Evolutionary conservation across 768 basidiomycete genomes (phyloP).

Genomic region (Collybia sp.): DNA sequence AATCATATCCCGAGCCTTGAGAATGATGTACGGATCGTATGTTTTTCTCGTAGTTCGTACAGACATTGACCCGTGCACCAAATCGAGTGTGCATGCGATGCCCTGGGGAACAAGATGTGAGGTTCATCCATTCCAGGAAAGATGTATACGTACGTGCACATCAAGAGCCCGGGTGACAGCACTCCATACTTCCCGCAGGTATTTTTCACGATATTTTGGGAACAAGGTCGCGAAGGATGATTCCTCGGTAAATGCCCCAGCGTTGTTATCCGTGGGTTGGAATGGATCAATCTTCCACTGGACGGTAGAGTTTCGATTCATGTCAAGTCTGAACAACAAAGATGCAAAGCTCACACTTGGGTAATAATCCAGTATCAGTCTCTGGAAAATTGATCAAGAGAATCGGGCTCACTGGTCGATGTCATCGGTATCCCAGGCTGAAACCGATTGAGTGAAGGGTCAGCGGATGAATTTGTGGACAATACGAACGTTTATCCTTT

Average conservation of each 20-base stretch:
- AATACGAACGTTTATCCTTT: conserved; percentile 87
- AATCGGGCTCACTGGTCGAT: conserved; percentile 83
- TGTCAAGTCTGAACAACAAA: background rate
- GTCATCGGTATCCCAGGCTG: conserved; percentile 99
- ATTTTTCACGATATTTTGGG: conserved; percentile 97
- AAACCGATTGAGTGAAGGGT: conserved; percentile 10
- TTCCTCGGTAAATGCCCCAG: conserved; percentile 86
- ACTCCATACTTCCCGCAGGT: conserved; percentile 92
- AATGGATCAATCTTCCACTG: conserved; percentile 93
- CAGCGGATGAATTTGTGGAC: no score
- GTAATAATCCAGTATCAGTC: background rate
- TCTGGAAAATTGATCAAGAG: conserved; percentile 3
- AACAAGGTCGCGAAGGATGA: conserved; percentile 98
- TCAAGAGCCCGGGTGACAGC: conserved; percentile 85
- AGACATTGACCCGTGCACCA: conserved; percentile 96
- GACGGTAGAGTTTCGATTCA: background rate
- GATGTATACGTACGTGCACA: conserved; percentile 48
- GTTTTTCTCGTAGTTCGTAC: conserved; percentile 97
- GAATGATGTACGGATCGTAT: conserved; percentile 91
- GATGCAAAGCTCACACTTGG: conserved; percentile 36
- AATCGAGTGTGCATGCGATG: conserved; percentile 85
- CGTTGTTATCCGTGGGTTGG: conserved; percentile 67
- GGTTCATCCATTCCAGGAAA: background rate
- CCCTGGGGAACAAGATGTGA: conserved; percentile 45
- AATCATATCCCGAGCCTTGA: conserved; percentile 94